Conservation (phyloP, 108 stramenopile species). For the Parietichytrium sp. region DNA sequence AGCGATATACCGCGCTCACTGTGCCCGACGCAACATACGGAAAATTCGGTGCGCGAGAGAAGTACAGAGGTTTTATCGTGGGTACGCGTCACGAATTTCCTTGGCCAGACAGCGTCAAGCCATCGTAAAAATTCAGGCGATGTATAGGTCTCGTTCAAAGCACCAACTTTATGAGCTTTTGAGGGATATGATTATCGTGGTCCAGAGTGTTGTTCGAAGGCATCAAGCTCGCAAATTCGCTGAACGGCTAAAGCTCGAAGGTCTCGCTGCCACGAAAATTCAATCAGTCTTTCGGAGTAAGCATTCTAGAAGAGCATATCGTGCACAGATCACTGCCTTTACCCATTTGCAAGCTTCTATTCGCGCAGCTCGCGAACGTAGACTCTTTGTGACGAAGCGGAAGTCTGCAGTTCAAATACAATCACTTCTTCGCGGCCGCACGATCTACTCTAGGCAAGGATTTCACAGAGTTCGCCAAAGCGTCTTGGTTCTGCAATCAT, state of each 20-base stretch:
- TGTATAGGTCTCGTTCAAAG: background rate
- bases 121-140: background rate
- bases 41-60: background rate
- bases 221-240: background rate
- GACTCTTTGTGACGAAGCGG: constrained; percentile 36
- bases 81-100: constrained; percentile 39
- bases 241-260: background rate
- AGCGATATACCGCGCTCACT: constrained; percentile 52
- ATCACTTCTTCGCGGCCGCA: constrained; percentile 36
- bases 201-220: background rate
- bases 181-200: background rate
- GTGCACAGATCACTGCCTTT: background rate
- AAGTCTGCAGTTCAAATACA: constrained; percentile 33
- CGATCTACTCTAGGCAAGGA: constrained; percentile 46
- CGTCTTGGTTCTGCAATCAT: background rate
- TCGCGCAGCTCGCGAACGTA: background rate
- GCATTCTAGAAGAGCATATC: background rate
- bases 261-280: background rate
- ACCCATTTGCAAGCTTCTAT: constrained; percentile 48
- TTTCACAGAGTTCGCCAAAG: background rate
- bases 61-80: background rate
- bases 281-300: background rate
- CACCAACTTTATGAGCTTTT: background rate
- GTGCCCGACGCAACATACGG: constrained; percentile 54
- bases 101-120: background rate